Conservation (phyloP, 306 rosid genomes). For the Trifolium repens region DNA sequence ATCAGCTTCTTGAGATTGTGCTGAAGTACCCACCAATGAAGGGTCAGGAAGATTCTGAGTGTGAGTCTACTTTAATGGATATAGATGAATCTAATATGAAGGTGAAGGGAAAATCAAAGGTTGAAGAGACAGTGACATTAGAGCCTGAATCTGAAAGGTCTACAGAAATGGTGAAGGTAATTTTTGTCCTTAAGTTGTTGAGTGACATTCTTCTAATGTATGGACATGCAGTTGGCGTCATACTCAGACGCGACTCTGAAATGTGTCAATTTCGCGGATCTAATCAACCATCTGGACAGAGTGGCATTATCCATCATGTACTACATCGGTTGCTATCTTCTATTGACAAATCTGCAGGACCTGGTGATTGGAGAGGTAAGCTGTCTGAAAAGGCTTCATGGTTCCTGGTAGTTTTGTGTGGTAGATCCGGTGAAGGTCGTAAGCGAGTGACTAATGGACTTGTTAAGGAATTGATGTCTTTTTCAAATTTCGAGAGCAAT, state of each 20-base stretch:
- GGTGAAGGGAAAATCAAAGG: constrained; percentile 96
- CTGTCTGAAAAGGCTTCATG: constrained; percentile 93
- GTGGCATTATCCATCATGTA: constrained; percentile 82
- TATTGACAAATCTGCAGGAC: constrained; percentile 88
- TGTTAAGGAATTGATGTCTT: constrained; percentile 70
- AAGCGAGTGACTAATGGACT: constrained; percentile 88
- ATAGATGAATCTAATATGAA: constrained; percentile 87
- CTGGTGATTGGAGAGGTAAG: constrained; percentile 97
- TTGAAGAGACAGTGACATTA: constrained; percentile 59
- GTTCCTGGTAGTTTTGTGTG: constrained; percentile 88
- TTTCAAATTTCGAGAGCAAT: constrained; percentile 67
- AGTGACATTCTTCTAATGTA: constrained; percentile 96
- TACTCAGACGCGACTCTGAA: constrained; percentile 91
- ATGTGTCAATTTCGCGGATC: constrained; percentile 81
- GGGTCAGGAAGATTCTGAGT: constrained; percentile 57
- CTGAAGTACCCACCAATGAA: constrained; percentile 70
- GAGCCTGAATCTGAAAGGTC: constrained; percentile 87
- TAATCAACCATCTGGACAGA: constrained; percentile 68
- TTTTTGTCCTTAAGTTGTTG: constrained; percentile 90
- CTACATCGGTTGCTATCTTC: constrained; percentile 82
- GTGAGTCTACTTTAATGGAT: constrained; percentile 74
- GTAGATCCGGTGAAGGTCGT: constrained; percentile 97
- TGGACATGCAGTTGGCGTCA: constrained; percentile 89
- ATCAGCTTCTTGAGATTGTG: constrained; percentile 96
- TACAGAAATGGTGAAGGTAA: constrained; percentile 90